Conservation (phyloP, 148 eudicot genomes). For the Camellia sinensis region DNA sequence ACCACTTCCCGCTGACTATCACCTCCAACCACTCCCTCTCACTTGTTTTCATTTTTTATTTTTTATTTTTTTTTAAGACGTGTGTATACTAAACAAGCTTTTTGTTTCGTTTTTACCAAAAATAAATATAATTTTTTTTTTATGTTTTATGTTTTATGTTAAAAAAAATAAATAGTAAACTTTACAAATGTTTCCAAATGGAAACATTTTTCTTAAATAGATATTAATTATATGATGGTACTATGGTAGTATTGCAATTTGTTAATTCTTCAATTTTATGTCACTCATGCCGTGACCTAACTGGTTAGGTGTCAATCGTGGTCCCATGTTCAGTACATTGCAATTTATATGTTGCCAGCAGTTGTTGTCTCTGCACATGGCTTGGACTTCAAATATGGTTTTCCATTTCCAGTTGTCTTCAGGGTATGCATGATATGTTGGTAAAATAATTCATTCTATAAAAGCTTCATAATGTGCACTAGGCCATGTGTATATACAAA, state of each 20-base stretch:
- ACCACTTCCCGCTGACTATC: no score
- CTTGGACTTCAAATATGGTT: constrained; percentile 3
- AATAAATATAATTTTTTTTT: no score
- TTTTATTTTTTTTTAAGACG: no score
- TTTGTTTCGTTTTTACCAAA: no score
- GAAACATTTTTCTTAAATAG: no score
- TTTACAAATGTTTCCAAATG: no score
- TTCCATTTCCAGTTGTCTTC: neutral
- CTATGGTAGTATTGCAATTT: neutral
- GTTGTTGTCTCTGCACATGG: neutral
- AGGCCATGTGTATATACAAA: neutral
- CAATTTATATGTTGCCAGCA: neutral
- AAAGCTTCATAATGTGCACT: neutral
- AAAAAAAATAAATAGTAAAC: no score
- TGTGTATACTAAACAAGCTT: no score
- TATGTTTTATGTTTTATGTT: no score
- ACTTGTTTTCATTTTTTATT: no score
- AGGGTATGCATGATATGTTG: neutral
- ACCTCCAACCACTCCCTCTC: no score
- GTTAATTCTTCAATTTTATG: constrained; percentile 5
- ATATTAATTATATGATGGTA: no score
- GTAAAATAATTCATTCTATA: neutral
- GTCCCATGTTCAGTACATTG: neutral
- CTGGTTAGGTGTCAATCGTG: neutral
- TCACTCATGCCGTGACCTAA: neutral